Evolutionary conservation across 345 rosid species (phyloP), one percentile per base, ranked within the genome.

Genomic region (Salix purpurea): DNA sequence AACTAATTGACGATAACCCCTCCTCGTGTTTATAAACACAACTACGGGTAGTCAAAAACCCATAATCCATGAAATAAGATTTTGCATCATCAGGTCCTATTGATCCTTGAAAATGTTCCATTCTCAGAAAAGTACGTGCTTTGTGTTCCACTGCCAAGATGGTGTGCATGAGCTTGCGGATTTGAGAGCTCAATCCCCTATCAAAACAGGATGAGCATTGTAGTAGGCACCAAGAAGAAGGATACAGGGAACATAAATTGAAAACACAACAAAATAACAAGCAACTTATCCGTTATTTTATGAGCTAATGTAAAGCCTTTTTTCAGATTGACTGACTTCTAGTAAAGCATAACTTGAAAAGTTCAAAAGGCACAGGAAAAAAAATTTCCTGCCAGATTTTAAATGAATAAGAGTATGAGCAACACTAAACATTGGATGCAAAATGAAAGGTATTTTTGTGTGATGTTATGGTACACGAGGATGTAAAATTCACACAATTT

Each of bases 81-180:
- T 68, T 54, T 24, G 58, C 67, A 56, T 6, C 39, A 32, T 85
- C 78, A 94, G 26, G 78, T 87, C 88, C 92, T 90, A 91, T 87
- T 93, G 77, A 95, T 90, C 88, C 87, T 95, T 2, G 97, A 93
- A 83, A 95, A 95, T 16, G 99, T 87, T 71, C 98, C 98, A 0
- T 92, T 90, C 80, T 93, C 99, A 0, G 99, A 95, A 83, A 95
- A 95, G 83, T 93, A 95, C 8, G 97, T 95, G 81, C 99, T 95
- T 75, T 93, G 99, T 69, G 92, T 92, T 70, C 97, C 97, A 79
- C 94, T 85, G 37, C 93, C 97, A 16, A 90, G 86, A 78, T 91
- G 92, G 86, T 91, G 88, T 5, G 85, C 90, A 76, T 88, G 88
- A 18, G 97, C 97, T 74, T 91, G 96, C 42, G 97, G 99, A 80